Evolutionary conservation across 2,329 filamentous ascomycete genomes (phyloP).

Genomic region (Neonectria hederae): DNA sequence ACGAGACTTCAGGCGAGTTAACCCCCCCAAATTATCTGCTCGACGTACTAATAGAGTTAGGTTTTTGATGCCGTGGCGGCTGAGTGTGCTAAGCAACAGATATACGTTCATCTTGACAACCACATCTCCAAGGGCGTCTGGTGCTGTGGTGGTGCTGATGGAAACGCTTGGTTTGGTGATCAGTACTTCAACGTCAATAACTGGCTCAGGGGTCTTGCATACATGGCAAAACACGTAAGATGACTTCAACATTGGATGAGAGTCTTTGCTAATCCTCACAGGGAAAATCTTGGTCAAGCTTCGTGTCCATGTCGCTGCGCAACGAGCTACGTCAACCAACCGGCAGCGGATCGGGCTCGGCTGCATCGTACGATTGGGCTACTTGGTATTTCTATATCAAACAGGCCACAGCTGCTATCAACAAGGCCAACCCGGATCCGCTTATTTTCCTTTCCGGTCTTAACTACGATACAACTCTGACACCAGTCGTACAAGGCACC

Average conservation of each 20-base stretch:
- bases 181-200: slow-evolving; percentile 65
- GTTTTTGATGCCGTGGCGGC: slow-evolving; percentile 68
- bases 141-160: slow-evolving; percentile 65
- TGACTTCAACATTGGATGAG: rapidly evolving
- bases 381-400: slow-evolving; percentile 63
- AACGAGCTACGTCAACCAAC: slow-evolving; percentile 62
- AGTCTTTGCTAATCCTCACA: slow-evolving; percentile 27
- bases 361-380: slow-evolving; percentile 62
- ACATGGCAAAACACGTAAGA: slow-evolving; percentile 67
- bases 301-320: slow-evolving; percentile 61
- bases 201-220: slow-evolving; percentile 68
- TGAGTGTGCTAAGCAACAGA: slow-evolving; percentile 63
- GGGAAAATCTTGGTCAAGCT: slow-evolving; percentile 57
- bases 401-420: slow-evolving; percentile 59
- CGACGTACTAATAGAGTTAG: slow-evolving; percentile 7
- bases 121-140: slow-evolving; percentile 67
- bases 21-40: background rate
- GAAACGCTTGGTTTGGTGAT: slow-evolving; percentile 71
- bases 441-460: slow-evolving; percentile 70
- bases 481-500: slow-evolving; percentile 59
- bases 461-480: slow-evolving; percentile 64
- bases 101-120: slow-evolving; percentile 69
- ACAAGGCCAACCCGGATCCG: slow-evolving; percentile 59
- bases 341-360: slow-evolving; percentile 42
- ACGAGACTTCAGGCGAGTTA: slow-evolving; percentile 59